Evolutionary conservation across 371 early-diverging fungal genomes (phyloP).

Genomic region (Dipsacomyces acuminosporus): DNA sequence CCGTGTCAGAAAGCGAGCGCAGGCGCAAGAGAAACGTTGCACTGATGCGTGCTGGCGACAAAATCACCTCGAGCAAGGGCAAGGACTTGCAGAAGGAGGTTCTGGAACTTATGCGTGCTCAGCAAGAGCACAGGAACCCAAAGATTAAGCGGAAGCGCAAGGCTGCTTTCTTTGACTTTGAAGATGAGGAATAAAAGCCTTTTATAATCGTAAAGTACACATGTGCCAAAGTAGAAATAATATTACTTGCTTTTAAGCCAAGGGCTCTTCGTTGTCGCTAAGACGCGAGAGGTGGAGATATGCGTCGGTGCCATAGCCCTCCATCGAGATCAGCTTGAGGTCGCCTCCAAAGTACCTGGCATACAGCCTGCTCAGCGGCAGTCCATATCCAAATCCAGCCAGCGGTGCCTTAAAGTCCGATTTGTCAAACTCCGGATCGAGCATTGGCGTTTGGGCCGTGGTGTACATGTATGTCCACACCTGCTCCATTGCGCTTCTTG

Average conservation of each 20-base stretch:
- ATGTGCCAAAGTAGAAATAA: background rate
- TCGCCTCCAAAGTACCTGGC: constrained; percentile 97
- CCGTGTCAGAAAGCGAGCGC: constrained; percentile 3
- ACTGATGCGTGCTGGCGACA: constrained; percentile 23
- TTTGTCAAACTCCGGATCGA: constrained; percentile 77
- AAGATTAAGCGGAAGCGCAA: constrained; percentile 16
- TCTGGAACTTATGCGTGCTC: constrained; percentile 34
- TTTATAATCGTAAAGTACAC: background rate
- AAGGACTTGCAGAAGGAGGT: constrained; percentile 27
- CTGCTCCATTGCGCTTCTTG: constrained; percentile 79
- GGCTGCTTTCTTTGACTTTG: constrained; percentile 33
- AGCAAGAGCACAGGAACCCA: constrained; percentile 27
- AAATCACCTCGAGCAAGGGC: constrained; percentile 16
- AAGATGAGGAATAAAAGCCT: constrained; percentile 8
- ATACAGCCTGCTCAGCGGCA: constrained; percentile 83
- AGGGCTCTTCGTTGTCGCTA: constrained; percentile 86
- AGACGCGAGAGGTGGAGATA: constrained; percentile 91
- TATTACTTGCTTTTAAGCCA: constrained; percentile 45
- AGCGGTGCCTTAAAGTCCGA: constrained; percentile 94
- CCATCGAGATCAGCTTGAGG: constrained; percentile 90
- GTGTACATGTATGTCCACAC: constrained; percentile 98
- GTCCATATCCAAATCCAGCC: constrained; percentile 97
- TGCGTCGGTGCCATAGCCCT: constrained; percentile 94
- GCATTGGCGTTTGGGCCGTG: constrained; percentile 81
- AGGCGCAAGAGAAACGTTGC: constrained; percentile 15